Base-by-base conservation (phyloP, 805 yeast genomes). In the Candida incommunis region DNA sequence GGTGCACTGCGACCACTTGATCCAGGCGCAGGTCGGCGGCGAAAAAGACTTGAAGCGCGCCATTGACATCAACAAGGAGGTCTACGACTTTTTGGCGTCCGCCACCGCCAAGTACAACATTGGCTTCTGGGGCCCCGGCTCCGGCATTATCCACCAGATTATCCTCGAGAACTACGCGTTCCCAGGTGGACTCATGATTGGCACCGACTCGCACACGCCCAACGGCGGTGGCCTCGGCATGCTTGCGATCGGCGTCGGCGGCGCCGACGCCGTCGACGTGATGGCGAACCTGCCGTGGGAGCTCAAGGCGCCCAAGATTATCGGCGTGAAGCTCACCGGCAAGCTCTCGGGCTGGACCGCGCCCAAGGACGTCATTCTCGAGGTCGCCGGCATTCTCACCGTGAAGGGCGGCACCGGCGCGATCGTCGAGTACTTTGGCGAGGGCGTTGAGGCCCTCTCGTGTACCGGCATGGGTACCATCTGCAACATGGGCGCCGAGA, bases 391-490 rank as follows among this genome's bases (percentile, higher is more conserved):
- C 68, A 72, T 82, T 59, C 76, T 90, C 54, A 88, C 96, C 51
- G 97, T 88, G 60, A 83, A 86, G 74, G 97, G 97, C 71, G 97
- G 97, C 69, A 88, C 97, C 46, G 97, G 97, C 66, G 78, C 78
- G 63, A 87, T 88, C 62, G 94, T 90, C 54, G 97, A 88, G 72
- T 88, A 88, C 73, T 88, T 81, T 60, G 97, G 97, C 66, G 87
- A 80, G 45, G 97, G 97, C 75, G 88, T 88, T 46, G 76, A 82
- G 59, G 75, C 90, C 48, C 80, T 88, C 66, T 83, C 95, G 43
- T 86, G 95, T 69, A 90, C 97, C 44, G 97, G 97, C 76, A 88
- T 88, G 97, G 97, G 94, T 64, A 88, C 97, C 58, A 88, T 88
- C 70, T 88, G 97, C 76, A 88, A 88, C 69, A 88, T 88, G 97